Evolutionary conservation across 202 grass and related monocot species (phyloP).

Genomic region (Setaria italica): DNA sequence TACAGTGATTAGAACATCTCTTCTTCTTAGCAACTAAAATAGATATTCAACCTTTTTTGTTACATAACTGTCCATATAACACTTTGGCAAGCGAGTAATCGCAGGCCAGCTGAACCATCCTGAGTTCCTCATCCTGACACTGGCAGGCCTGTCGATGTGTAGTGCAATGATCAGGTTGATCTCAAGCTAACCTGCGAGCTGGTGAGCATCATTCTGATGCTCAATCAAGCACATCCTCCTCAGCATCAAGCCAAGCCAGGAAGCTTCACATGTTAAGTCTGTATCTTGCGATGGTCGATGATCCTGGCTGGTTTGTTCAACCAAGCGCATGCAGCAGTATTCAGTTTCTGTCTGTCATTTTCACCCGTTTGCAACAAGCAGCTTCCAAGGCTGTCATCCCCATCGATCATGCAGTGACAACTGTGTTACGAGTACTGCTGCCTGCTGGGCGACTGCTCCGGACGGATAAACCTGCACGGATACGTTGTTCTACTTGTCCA

Average conservation of each 20-base stretch:
- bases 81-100: too few relatives aligned
- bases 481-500: neutral
- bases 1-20: too few relatives aligned
- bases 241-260: neutral
- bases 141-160: too few relatives aligned
- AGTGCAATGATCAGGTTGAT: too few relatives aligned
- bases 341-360: neutral
- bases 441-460: neutral
- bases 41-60: too few relatives aligned
- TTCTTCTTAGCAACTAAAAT: too few relatives aligned
- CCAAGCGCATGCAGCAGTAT: neutral
- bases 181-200: too few relatives aligned
- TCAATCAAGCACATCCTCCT: neutral
- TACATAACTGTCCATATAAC: too few relatives aligned
- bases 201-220: neutral
- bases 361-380: neutral
- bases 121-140: too few relatives aligned
- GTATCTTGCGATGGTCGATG: neutral
- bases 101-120: neutral
- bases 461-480: neutral
- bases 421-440: neutral
- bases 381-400: too few relatives aligned
- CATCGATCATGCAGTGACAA: neutral
- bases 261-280: neutral
- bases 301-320: neutral